These are phyloP conservation scores for Amanita thiersii DNA, from an alignment of 768 basidiomycete genomes.

Conservation along the genomic window DNA sequence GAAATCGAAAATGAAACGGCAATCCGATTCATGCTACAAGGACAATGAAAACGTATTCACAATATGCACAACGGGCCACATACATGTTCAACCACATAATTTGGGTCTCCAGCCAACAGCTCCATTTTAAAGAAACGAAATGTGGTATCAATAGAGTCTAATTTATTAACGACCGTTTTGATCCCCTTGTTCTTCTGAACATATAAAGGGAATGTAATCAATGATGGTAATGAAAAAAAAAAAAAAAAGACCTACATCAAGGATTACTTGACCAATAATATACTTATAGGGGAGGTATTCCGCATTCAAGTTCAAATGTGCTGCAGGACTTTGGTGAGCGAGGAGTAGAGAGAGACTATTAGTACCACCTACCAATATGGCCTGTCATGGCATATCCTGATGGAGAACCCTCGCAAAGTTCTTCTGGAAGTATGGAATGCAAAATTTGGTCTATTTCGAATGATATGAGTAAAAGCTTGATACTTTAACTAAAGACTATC, in stretches of 20 bases:
- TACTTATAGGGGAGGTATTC: slow-evolving; percentile 90
- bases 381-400: slow-evolving; percentile 84
- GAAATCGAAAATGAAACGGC: slow-evolving; percentile 90
- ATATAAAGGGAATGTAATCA: neutral
- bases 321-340: slow-evolving; percentile 29
- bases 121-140: slow-evolving; percentile 98
- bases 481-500: neutral
- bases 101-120: slow-evolving; percentile 81
- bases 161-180: slow-evolving; percentile 91
- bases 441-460: slow-evolving; percentile 73
- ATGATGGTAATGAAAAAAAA: slow-evolving; percentile 7
- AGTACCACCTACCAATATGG: slow-evolving; percentile 67
- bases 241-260: slow-evolving; percentile 56
- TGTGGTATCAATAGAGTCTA: slow-evolving; percentile 74
- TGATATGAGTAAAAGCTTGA: slow-evolving; percentile 1
- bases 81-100: slow-evolving; percentile 85
- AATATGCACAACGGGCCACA: slow-evolving; percentile 16
- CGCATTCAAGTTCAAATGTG: slow-evolving; percentile 84
- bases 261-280: slow-evolving; percentile 84
- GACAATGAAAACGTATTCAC: neutral
- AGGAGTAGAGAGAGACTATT: neutral
- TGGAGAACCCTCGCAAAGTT: slow-evolving; percentile 71
- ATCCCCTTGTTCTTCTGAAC: slow-evolving; percentile 83
- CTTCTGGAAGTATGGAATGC: slow-evolving; percentile 71
- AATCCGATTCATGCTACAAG: slow-evolving; percentile 72